Base-by-base conservation (phyloP, 768 basidiomycete species). In the Pleurotus pulmonarius region DNA sequence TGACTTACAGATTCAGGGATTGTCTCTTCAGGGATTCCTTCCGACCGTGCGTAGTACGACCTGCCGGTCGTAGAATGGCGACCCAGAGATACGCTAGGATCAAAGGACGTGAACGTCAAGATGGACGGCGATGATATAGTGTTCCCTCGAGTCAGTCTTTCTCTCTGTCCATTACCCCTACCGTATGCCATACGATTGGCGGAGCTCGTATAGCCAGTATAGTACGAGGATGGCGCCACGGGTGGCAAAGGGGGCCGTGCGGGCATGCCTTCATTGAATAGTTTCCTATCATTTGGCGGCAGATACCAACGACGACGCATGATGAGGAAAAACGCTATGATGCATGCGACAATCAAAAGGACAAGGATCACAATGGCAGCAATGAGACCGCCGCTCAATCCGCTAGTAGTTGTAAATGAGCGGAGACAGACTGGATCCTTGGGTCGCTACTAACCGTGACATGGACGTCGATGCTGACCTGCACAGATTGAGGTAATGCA, bases 331-430 rank as follows among this genome's bases (percentile, higher is more conserved):
- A 46, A 20, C 1, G 25, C 43, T 40, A 55, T 37, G 15, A 55
- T 13, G 40, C 43, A 55, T 3, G 24, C 45, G 9, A 55, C 26
- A 15, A 55, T 55, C 9, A 55, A 13, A 3, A 55, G 26, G n/a
- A 46, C 26, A 8, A 44, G 43, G 16, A 55, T 15, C 5, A 55
- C 54, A 24, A 55, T 55, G 18, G 24, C 54, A 25, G 54, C 54
- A 26, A 55, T 45, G 29, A 46, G 13, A 5, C 54, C 54, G 2
- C 54, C 54, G 18, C 43, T 46, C 8, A 55, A 13, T 25, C 54
- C 46, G 15, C 11, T 13, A 41, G 25, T 38, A 9, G 29, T 34
- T 2, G 1, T 34, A 34, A 34, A 34, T 34, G 29, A 34, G 29
- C 29, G 29, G 7, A 34, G 29, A 34, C 11, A 20, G 29, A 3